Evolutionary conservation across 768 basidiomycete genomes (phyloP), one percentile per base, ranked within the genome.

Genomic region (Nidula microcarpa): DNA sequence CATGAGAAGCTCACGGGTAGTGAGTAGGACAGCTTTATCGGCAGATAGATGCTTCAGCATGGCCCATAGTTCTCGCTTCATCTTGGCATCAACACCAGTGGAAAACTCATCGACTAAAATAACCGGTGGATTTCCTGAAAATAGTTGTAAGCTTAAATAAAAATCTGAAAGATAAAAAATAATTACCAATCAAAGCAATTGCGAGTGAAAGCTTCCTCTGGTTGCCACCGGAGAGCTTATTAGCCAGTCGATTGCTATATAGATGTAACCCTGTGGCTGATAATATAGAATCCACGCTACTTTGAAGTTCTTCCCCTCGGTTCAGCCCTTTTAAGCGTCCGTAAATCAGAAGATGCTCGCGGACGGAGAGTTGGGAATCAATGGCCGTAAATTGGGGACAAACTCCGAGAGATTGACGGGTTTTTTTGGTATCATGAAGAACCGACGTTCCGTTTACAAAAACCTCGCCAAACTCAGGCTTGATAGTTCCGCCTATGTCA

Each of bases 371-470:
- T 60, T 90, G 85, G 10, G 81, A 71, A 58, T 91, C 90, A 56
- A 91, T 90, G 1, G 90, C 89, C 1, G 89, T 90, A 66, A 90
- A 89, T 57, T 91, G 90, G 0, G 86, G 86, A 59, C 86, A 88
- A 47, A 88, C 83, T 3, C 86, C 86, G 10, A 88, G 77, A 6
- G 79, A 76, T 13, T 82, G 73, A 23, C 85, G 75, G 33, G 87
- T 84, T 3, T 62, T 70, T 33, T 76, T 75, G 0, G 85, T 77
- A 47, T 80, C 72, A 17, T 71, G 70, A 16, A 84, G 67, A 33
- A 85, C 79, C 5, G 85, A 86, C 33, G 72, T 65, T 3, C 76
- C 80, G 48, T 78, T 74, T 55, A 88, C 81, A 48, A 76, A 63
- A 7, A 86, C 75, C 53, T 88, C 84, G 0, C 86, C 86, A 1